Conservation (phyloP, 2,329 filamentous ascomycete genomes). For the Fusarium compactum region DNA sequence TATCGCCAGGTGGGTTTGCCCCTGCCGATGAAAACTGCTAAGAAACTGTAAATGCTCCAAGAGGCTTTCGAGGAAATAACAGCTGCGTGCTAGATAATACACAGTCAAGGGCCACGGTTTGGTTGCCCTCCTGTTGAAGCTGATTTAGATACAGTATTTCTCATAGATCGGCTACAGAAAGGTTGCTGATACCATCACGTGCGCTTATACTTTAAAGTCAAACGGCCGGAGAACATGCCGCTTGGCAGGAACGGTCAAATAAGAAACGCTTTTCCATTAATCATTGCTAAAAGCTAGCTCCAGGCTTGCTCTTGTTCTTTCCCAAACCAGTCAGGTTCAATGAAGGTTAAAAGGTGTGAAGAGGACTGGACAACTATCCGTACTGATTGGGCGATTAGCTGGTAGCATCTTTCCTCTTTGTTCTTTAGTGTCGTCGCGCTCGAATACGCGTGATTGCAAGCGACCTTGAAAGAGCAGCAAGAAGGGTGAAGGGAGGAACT, state of each 20-base stretch:
- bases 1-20: conserved; percentile 5
- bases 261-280: conserved; percentile 2
- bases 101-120: not conserved
- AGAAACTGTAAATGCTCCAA: not conserved
- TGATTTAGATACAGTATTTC: not conserved
- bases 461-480: not conserved
- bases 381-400: conserved; percentile 16
- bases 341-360: not conserved
- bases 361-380: not conserved
- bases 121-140: not conserved
- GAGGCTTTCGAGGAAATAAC: not conserved
- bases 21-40: conserved; percentile 3
- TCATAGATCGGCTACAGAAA: conserved; percentile 5
- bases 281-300: conserved; percentile 7
- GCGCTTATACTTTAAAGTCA: conserved; percentile 1
- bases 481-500: not conserved
- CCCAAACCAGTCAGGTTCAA: conserved; percentile 16
- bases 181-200: conserved; percentile 19
- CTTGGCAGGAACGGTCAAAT: conserved; percentile 20
- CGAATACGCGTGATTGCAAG: conserved; percentile 17
- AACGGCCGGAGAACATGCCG: not conserved
- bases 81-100: not conserved
- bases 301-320: conserved; percentile 6
- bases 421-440: not conserved
- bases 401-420: conserved; percentile 16